A percentile compares a stretch with the other conserved stretches of the same genome.
These are phyloP conservation scores for Phytophthora pistaciae DNA, from an alignment of 352 stramenopile species.

Conservation along the genomic window DNA sequence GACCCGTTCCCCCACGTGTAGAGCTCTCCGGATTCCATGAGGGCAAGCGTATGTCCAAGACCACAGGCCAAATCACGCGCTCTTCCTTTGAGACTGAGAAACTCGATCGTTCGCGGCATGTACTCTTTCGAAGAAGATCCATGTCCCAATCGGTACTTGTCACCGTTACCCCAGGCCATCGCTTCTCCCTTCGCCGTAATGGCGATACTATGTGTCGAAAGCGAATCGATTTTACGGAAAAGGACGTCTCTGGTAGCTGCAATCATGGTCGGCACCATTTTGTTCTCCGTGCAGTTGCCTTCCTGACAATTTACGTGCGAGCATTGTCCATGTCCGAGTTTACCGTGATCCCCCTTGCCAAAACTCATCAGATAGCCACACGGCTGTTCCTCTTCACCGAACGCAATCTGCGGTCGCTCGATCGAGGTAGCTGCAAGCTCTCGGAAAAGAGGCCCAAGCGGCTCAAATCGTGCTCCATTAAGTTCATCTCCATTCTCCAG, in stretches of 20 bases:
- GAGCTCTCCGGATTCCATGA: slow-evolving; percentile 71
- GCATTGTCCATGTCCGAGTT: slow-evolving; percentile 83
- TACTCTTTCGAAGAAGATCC: slow-evolving; percentile 82
- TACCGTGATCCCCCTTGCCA: slow-evolving; percentile 86
- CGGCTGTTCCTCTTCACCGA: slow-evolving; percentile 36
- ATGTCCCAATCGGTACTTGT: slow-evolving; percentile 85
- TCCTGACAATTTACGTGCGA: slow-evolving; percentile 70
- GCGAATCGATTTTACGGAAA: slow-evolving; percentile 80
- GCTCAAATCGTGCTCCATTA: slow-evolving; percentile 24
- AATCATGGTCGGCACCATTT: slow-evolving; percentile 71
- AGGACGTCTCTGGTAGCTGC: slow-evolving; percentile 53
- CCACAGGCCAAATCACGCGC: slow-evolving; percentile 70
- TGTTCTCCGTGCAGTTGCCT: slow-evolving; percentile 88
- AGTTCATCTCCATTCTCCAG: slow-evolving; percentile 37
- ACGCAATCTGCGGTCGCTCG: slow-evolving; percentile 29
- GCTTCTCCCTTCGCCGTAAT: slow-evolving; percentile 72
- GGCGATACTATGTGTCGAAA: slow-evolving; percentile 85
- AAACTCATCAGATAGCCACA: slow-evolving; percentile 83
- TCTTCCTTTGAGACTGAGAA: slow-evolving; percentile 63
- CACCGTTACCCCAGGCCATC: slow-evolving; percentile 86
- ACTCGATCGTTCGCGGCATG: slow-evolving; percentile 65
- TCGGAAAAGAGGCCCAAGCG: slow-evolving; percentile 43
- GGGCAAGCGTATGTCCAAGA: slow-evolving; percentile 70
- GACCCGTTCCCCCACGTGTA: slow-evolving; percentile 89
- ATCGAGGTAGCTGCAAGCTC: slow-evolving; percentile 47